Evolutionary conservation across 495 filamentous ascomycete genomes (phyloP).

Genomic region (Chaetomidium leptoderma): DNA sequence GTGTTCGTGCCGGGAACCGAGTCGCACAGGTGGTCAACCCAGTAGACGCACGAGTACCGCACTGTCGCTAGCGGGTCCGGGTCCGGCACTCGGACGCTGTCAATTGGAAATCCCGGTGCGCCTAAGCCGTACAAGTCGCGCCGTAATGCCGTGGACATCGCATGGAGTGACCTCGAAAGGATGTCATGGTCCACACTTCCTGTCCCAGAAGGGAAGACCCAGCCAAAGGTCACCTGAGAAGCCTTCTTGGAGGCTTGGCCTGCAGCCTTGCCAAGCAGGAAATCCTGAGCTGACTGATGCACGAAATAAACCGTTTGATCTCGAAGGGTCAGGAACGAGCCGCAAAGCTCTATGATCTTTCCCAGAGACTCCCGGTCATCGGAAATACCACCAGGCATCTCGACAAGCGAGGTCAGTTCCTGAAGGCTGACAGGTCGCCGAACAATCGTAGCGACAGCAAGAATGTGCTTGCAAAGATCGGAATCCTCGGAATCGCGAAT

Average conservation of each 20-base stretch:
- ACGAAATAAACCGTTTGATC: conserved; percentile 7
- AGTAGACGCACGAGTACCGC: conserved; percentile 10
- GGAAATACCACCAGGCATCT: not conserved
- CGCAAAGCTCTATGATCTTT: conserved; percentile 23
- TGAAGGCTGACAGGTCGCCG: conserved; percentile 22
- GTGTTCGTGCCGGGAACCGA: not conserved
- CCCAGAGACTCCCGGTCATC: not conserved
- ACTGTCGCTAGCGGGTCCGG: conserved; percentile 10
- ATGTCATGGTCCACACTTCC: conserved; percentile 5
- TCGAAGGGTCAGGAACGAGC: conserved; percentile 25
- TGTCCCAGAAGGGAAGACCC: conserved; percentile 3
- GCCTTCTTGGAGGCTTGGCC: not conserved
- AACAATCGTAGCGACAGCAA: conserved; percentile 11
- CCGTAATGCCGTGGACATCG: conserved; percentile 2
- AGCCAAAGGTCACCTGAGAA: not conserved
- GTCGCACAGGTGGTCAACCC: conserved; percentile 3
- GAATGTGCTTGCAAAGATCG: conserved; percentile 18
- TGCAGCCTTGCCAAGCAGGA: conserved; percentile 18
- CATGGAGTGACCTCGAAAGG: conserved; percentile 7
- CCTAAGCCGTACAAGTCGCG: conserved; percentile 10
- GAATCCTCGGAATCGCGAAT: not conserved
- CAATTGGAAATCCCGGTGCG: conserved; percentile 5
- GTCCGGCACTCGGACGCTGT: not conserved
- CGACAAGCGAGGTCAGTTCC: conserved; percentile 20
- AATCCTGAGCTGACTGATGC: conserved; percentile 30